Conservation (phyloP, 768 basidiomycete species). For the Phylloporus arenicola region DNA sequence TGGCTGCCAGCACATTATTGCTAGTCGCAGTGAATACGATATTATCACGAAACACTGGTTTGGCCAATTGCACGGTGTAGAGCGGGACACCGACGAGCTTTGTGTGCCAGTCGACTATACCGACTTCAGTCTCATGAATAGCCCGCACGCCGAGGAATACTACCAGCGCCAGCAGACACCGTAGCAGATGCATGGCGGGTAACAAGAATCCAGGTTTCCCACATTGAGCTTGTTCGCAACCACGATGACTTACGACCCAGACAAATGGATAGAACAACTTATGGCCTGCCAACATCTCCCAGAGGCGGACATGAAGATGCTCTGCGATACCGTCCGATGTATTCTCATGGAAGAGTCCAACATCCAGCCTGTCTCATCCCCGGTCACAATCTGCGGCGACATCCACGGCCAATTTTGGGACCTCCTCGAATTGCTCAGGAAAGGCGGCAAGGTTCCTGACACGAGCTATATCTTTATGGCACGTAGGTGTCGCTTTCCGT, state of each 20-base stretch:
- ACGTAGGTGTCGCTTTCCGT: constrained; percentile 46
- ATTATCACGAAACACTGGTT: constrained; percentile 58
- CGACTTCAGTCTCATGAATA: constrained; percentile 69
- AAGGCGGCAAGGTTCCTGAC: constrained; percentile 81
- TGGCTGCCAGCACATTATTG: constrained; percentile 73
- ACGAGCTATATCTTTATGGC: constrained; percentile 96
- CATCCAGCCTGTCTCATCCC: constrained; percentile 92
- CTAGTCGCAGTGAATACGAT: constrained; percentile 61
- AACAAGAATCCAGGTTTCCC: constrained; percentile 7
- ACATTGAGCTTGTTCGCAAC: constrained; percentile 9
- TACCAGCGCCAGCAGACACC: constrained; percentile 15
- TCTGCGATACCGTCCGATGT: constrained; percentile 85
- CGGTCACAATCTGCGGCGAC: constrained; percentile 93
- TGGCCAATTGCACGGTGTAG: constrained; percentile 40
- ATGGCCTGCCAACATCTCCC: constrained; percentile 82
- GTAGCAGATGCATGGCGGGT: constrained; percentile 13
- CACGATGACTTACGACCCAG: constrained; percentile 44
- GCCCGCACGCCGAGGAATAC: constrained; percentile 34
- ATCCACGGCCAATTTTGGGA: constrained; percentile 99
- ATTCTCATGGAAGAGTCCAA: constrained; percentile 96
- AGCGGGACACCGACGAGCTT: constrained; percentile 69
- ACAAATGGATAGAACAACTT: constrained; percentile 87
- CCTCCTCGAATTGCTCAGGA: constrained; percentile 79
- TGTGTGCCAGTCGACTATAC: constrained; percentile 86
- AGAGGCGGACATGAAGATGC: constrained; percentile 87